Evolutionary conservation across 1,284 basidiomycete species (phyloP), one percentile per base, ranked within the genome.

Genomic region (Marasmius sp.): DNA sequence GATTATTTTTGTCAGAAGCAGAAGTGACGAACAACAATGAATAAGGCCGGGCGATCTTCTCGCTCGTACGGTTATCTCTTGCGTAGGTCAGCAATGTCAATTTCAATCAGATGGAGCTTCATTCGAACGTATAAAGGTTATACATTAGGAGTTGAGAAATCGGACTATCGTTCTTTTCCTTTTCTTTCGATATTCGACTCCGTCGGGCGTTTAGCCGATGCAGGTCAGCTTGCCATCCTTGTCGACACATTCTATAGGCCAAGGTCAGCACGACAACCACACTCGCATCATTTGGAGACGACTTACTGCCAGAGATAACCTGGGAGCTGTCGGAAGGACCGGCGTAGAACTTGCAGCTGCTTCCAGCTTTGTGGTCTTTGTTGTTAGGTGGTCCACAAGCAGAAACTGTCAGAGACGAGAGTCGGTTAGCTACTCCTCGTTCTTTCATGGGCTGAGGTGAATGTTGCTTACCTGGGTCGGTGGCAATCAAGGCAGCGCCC

Each of bases 361-460:
- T 55, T 36, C 53, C 53, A 37, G 34, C 53, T n/a, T 36, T 11
- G 36, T 55, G 53, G 36, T 55, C 53, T 5, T 34, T 38, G 36
- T 55, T 55, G 53, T 55, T 55, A 6, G 53, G 53, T 18, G 53
- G 53, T 34, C 41, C 41, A 38, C 53, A 55, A 55, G 53, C 53
- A 14, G 53, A 37, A 16, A 55, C 53, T 55, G 36, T 36, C 27
- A 5, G 27, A 27, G 27, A 27, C 12, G 10, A 37, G n/a, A 7
- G 20, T 8, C 3, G 36, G 53, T 39, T 5, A 20, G 34, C 10
- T 39, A 5, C 5, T 27, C 27, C 27, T 27, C 27, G 5, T 16
- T n/a, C 20, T 55, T 12, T 20, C 7, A 5, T 2, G 12, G 27
- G 18, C 2, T 14, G 38, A 39, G 18, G n/a, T 10, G 41, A 34